These are phyloP conservation scores for Solanum gandarillasii DNA, from an alignment of 257 asterid genomes.

Conservation along the genomic window DNA sequence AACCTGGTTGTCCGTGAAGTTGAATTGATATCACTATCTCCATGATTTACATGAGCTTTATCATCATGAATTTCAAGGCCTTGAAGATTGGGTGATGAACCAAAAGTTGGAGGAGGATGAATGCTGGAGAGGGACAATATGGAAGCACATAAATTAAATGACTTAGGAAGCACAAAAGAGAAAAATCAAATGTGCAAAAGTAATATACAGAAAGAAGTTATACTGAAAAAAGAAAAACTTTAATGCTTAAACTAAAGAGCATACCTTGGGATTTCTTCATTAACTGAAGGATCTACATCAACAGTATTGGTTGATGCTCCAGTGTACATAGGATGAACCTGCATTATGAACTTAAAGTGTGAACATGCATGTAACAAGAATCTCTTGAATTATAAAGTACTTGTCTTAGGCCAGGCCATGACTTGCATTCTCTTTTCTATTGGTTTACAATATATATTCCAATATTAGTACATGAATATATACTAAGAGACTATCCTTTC, in stretches of 20 bases:
- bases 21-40: conserved; percentile 14
- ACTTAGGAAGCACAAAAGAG: not conserved
- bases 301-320: conserved; percentile 18
- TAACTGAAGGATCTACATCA: conserved; percentile 7
- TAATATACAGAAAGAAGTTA: not conserved
- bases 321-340: conserved; percentile 7
- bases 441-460: not conserved
- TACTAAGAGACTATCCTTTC: not conserved
- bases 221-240: not conserved
- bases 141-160: not conserved
- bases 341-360: not conserved
- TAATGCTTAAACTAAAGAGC: conserved; percentile 11
- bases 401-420: not conserved
- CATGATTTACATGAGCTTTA: conserved; percentile 11
- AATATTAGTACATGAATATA: not conserved
- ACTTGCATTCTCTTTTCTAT: not conserved
- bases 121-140: conserved; percentile 9
- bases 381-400: not conserved
- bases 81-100: conserved; percentile 37
- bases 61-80: conserved; percentile 22
- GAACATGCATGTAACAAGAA: not conserved
- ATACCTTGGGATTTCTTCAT: conserved; percentile 28
- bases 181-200: not conserved
- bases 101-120: conserved; percentile 49
- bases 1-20: conserved; percentile 22